Evolutionary conservation across 345 rosid genomes (phyloP), one percentile per base, ranked within the genome.

Genomic region (Citrus medica): DNA sequence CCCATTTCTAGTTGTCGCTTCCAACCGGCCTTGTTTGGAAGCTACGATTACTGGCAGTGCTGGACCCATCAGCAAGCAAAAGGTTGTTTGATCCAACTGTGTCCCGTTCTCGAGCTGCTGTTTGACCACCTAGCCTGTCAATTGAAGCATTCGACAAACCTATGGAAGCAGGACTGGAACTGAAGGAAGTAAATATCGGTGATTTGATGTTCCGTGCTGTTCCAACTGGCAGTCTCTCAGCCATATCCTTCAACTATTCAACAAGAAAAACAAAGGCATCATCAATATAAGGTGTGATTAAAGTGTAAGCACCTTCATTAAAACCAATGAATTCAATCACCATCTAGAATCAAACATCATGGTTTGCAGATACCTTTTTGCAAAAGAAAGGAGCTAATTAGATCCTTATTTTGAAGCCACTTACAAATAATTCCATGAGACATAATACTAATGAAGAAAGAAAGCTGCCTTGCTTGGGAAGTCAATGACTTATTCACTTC

Each of bases 401-500:
- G n/a, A n/a, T n/a, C n/a, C n/a, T n/a, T n/a, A n/a, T n/a, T n/a
- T n/a, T n/a, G n/a, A n/a, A n/a, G n/a, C n/a, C n/a, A n/a, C n/a
- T n/a, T n/a, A n/a, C n/a, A n/a, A n/a, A n/a, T n/a, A n/a, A n/a
- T n/a, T n/a, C n/a, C n/a, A n/a, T n/a, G n/a, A n/a, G n/a, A n/a
- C n/a, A n/a, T n/a, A n/a, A n/a, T n/a, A n/a, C n/a, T n/a, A n/a
- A n/a, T n/a, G n/a, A n/a, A n/a, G n/a, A n/a, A n/a, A n/a, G n/a
- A n/a, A n/a, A n/a, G n/a, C n/a, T n/a, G n/a, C n/a, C 89, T 91
- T 94, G 94, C 99, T 84, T 94, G 98, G 80, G 94, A 93, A 69
- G 98, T 97, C 63, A 94, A 93, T 2, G 97, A 93, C 88, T 92
- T 97, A 88, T 94, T 94, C 79, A 97, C 99, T 90, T 97, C 99